Evolutionary conservation across 139 green algal genomes (phyloP).

Genomic region (Closterium sp.): DNA sequence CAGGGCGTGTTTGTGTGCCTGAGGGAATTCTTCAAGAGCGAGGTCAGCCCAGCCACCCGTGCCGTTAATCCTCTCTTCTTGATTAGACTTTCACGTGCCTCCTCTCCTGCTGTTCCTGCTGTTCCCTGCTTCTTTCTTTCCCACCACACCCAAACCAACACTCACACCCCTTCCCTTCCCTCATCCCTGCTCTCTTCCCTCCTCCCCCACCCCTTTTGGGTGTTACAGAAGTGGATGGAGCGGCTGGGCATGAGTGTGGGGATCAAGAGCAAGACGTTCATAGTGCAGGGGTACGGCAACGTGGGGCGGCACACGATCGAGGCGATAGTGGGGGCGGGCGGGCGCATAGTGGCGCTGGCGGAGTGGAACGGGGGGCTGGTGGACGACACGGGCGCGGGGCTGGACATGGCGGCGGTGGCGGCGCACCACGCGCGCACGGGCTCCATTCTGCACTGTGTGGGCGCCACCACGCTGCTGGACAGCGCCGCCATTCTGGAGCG

Average conservation of each 20-base stretch:
- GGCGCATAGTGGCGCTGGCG: conserved; percentile 40
- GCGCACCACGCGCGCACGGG: conserved; percentile 11
- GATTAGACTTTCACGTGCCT: too few species aligned
- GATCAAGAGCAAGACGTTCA: conserved; percentile 47
- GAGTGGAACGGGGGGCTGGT: conserved; percentile 44
- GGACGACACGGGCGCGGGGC: conserved; percentile 35
- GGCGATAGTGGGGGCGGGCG: conserved; percentile 37
- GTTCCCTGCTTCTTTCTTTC: not conserved
- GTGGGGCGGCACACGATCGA: conserved; percentile 42
- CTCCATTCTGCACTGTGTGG: not conserved
- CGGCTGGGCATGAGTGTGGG: not conserved
- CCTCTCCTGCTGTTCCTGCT: not conserved
- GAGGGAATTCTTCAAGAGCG: conserved; percentile 48
- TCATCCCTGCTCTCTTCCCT: too few species aligned
- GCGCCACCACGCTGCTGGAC: conserved; percentile 36
- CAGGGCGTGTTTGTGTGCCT: conserved; percentile 44
- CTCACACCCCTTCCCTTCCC: not conserved
- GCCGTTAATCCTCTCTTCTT: too few species aligned
- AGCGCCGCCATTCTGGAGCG: conserved; percentile 19
- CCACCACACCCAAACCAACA: not conserved
- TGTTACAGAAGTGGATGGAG: not conserved
- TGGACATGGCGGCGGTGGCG: conserved; percentile 35
- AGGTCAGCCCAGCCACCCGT: too few species aligned
- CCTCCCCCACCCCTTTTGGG: too few species aligned
- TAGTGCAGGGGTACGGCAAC: conserved; percentile 52